These are phyloP conservation scores for Cystobasidium onofrii DNA, from an alignment of 768 basidiomycete species.

Conservation along the genomic window DNA sequence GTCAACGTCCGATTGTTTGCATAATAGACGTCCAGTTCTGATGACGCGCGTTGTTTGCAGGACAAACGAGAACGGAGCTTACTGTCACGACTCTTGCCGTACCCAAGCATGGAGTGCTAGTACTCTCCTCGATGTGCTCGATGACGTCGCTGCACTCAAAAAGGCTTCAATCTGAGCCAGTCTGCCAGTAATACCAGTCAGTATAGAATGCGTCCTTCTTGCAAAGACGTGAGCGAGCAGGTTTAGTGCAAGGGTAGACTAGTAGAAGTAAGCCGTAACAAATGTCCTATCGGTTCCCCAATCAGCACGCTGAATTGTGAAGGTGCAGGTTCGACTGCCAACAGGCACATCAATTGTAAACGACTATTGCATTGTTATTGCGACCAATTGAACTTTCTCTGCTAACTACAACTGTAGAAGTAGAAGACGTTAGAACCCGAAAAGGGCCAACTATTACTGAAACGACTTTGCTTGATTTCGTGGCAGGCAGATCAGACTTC, in stretches of 20 bases:
- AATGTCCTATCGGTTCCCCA: too few relatives aligned
- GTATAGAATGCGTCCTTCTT: neutral
- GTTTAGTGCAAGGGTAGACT: too few relatives aligned
- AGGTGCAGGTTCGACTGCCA: too few relatives aligned
- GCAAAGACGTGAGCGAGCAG: neutral
- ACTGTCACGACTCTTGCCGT: constrained; percentile 77
- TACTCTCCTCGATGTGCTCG: constrained; percentile 59
- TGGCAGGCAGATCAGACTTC: too few relatives aligned
- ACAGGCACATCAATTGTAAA: too few relatives aligned
- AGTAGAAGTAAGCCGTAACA: too few relatives aligned
- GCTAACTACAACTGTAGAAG: neutral
- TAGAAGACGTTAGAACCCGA: too few relatives aligned
- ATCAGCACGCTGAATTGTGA: too few relatives aligned
- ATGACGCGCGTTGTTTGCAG: neutral
- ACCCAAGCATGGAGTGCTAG: constrained; percentile 97
- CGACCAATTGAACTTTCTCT: neutral
- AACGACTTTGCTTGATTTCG: too few relatives aligned
- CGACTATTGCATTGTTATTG: neutral
- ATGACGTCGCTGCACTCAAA: constrained; percentile 3
- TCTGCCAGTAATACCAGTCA: neutral
- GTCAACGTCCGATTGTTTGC: neutral
- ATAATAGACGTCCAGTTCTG: neutral
- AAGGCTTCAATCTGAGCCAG: neutral
- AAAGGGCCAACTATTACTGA: too few relatives aligned
- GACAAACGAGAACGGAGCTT: constrained; percentile 72